These are phyloP conservation scores for Bruguiera parviflora DNA, from an alignment of 345 rosid species.

Conservation along the genomic window DNA sequence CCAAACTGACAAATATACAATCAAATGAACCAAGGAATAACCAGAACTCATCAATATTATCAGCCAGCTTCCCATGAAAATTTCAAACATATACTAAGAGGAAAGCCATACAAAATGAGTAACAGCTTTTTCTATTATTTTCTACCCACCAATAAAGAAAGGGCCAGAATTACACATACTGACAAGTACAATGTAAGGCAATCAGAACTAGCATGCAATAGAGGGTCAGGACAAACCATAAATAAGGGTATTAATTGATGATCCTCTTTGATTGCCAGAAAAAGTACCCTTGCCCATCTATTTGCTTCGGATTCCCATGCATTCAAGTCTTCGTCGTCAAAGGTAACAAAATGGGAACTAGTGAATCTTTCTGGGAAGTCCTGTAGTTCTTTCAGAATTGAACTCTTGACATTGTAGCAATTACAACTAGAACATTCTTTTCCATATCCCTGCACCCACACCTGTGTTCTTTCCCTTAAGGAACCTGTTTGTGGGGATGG, in stretches of 20 bases:
- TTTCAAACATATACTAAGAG: no score
- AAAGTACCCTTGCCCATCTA: conserved; percentile 76
- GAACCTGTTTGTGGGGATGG: conserved; percentile 31
- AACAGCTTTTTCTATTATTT: not conserved
- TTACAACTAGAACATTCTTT: conserved; percentile 21
- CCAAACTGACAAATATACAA: not conserved
- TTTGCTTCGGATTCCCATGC: conserved; percentile 82
- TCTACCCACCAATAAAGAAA: not conserved
- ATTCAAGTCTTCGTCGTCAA: conserved; percentile 81
- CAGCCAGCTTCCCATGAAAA: no score
- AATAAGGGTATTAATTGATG: conserved; percentile 44
- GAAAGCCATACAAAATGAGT: no score
- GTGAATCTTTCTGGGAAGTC: conserved; percentile 55
- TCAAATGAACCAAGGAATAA: not conserved
- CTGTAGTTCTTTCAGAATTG: conserved; percentile 49
- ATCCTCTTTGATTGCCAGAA: conserved; percentile 51
- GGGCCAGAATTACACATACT: not conserved
- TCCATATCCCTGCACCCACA: conserved; percentile 58
- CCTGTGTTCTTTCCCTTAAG: conserved; percentile 45
- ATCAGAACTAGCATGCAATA: conserved; percentile 4
- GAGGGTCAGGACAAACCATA: conserved; percentile 45
- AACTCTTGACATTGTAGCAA: conserved; percentile 24
- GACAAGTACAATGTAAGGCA: not conserved
- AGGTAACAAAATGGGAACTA: conserved; percentile 29
- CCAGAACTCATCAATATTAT: not conserved